Base-by-base conservation (phyloP, 805 yeast species). In the Blastobotrys mokoenaii region DNA sequence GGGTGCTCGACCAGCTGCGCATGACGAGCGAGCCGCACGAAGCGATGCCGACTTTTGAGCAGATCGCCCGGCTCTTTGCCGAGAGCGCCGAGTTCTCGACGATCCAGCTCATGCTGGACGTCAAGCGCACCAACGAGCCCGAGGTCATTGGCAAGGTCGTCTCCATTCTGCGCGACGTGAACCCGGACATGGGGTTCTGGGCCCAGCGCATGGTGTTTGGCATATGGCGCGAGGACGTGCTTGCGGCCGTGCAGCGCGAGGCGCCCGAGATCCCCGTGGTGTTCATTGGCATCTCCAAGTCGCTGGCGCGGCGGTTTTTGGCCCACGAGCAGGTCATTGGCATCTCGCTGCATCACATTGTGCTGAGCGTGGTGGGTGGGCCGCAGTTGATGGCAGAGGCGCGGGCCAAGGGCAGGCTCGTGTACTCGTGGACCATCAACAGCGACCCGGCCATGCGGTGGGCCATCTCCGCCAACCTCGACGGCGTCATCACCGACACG, bases 351-450 rank as follows among this genome's bases (percentile, higher is more conserved):
- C 70, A 49, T 34, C 56, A 54, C 25, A 46, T 55, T 27, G 56
- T 68, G 71, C 56, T 71, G 75, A 58, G 69, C 73, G 77, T 69
- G 64, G 3, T 53, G 44, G 51, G 68, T 48, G 57, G 75, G 58
- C 51, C 57, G 49, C 47, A 48, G 47, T 51, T 65, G 42, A 53
- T 68, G n/a, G 64, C 62, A 1, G 50, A 58, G 7, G 56, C 71
- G 14, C 49, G 56, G 20, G 50, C 54, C 11, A 51, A 63, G 16
- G 60, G 63, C 32, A 63, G 70, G 25, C 63, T 64, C 9, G 59
- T 72, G 2, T 75, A 68, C 47, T 53, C 72, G 2, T 77, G 83
- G 83, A 77, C 82, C 1, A 65, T 75, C 14, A 77, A 77, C 46
- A 43, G 60, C 3, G 55, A 58, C 16, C 60, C 56, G 17, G 58